Base-by-base conservation (phyloP, 352 stramenopile genomes). In the Pythium dissimile region DNA sequence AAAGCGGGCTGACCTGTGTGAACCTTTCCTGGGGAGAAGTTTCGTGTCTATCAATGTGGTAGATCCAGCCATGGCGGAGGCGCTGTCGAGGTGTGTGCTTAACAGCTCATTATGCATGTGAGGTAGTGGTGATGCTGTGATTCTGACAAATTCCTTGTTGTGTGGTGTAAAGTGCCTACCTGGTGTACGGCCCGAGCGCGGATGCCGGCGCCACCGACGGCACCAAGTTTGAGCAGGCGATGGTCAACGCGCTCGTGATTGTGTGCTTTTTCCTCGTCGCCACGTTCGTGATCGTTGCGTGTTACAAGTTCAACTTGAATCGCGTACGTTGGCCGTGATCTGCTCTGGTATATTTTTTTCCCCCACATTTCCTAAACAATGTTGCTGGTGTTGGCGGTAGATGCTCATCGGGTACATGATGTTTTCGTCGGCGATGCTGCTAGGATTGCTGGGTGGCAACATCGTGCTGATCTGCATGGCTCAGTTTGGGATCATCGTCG, bases 221-320 rank as follows among this genome's bases (percentile, higher is more conserved):
- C 13, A 90, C 83, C 5, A 90, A 88, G 65, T 66, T 93, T 26
- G 75, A 68, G 10, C 67, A 95, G 49, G 84, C 85, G 11, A 37
- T 97, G 18, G 66, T 96, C 42, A 97, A 97, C 57, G 88, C 89
- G 8, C 62, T 97, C 16, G 86, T 82, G 49, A 96, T 97, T 51
- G 87, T 97, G 24, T 84, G 77, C 23, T 90, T 97, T 39, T 96
- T 97, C 42, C 71, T 91, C 11, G 74, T 91, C 43, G 85, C 86
- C 39, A 97, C 89, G 27, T 96, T 97, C 45, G 72, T 94, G 8
- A 95, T 97, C 56, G 89, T 96, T 16, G 80, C 86, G 39, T 92
- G 87, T 64, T 97, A 96, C 77, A 95, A 95, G 48, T 93, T 89
- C 65, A 92, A 94, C 57, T 92, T 92, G 56, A 91, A 81, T 32